Evolutionary conservation across 805 yeast genomes (phyloP).

Genomic region (Saccharomycopsis microspora): DNA sequence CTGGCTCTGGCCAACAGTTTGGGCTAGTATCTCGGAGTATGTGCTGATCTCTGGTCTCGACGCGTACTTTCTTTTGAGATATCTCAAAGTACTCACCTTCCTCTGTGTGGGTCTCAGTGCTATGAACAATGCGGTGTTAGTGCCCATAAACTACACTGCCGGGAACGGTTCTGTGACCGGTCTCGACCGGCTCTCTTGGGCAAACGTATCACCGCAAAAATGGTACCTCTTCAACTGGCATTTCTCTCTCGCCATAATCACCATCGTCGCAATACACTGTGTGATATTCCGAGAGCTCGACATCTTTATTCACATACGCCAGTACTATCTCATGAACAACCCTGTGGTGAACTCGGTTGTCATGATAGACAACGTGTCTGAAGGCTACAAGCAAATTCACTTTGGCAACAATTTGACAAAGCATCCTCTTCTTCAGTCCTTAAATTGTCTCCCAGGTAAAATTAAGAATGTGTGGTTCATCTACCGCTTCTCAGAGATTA

Average conservation of each 20-base stretch:
- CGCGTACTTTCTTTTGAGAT: conserved; percentile 63
- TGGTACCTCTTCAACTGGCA: conserved; percentile 47
- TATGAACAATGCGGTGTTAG: conserved; percentile 43
- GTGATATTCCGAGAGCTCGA: conserved; percentile 46
- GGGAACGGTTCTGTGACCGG: conserved; percentile 29
- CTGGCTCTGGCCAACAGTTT: conserved; percentile 42
- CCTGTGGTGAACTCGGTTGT: conserved; percentile 22
- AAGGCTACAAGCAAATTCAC: conserved; percentile 19
- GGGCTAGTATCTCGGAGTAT: conserved; percentile 31
- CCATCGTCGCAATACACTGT: conserved; percentile 45
- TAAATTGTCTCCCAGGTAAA: conserved; percentile 37
- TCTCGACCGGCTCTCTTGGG: conserved; percentile 58
- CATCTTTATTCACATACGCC: conserved; percentile 37
- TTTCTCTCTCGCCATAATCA: conserved; percentile 43
- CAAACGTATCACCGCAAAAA: conserved; percentile 49
- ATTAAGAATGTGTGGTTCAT: conserved; percentile 52
- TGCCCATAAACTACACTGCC: conserved; percentile 46
- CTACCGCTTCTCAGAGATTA: conserved; percentile 30
- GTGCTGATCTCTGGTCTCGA: conserved; percentile 48
- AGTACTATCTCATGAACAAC: conserved; percentile 27
- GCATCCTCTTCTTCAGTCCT: conserved; percentile 17
- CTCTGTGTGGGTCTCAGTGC: conserved; percentile 43
- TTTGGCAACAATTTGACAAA: conserved; percentile 9
- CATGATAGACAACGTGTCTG: conserved; percentile 37
- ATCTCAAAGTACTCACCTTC: conserved; percentile 36